phyloP scores from a whole-genome alignment of 352 stramenopile genomes.

The Halophytophthora batemanensis region DNA sequence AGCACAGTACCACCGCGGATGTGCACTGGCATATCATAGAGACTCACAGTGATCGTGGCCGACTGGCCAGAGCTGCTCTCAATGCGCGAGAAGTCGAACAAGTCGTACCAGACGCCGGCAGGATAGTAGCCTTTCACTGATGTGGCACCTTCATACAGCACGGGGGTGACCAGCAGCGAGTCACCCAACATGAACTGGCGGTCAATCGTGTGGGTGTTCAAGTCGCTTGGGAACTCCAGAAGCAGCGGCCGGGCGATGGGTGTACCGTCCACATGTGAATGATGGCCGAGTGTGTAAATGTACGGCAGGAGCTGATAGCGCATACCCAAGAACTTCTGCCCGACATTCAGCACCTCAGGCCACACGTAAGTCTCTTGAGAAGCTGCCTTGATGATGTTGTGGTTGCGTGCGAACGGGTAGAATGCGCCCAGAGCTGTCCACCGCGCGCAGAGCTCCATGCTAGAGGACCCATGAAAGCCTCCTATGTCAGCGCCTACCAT shows the following conservation, averaged over 20 bases:
- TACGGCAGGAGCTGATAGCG: slow-evolving; percentile 79
- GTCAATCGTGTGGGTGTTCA: slow-evolving; percentile 30
- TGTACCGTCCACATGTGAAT: slow-evolving; percentile 36
- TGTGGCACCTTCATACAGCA: slow-evolving; percentile 47
- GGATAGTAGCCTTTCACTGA: slow-evolving; percentile 44
- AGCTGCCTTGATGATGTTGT: slow-evolving; percentile 59
- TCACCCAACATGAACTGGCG: slow-evolving; percentile 60
- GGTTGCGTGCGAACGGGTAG: slow-evolving; percentile 79
- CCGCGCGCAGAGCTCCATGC: slow-evolving; percentile 68
- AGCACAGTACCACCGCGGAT: slow-evolving; percentile 50
- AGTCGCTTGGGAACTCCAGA: slow-evolving; percentile 59
- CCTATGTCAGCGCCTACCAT: slow-evolving; percentile 85
- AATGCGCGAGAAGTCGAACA: slow-evolving; percentile 46
- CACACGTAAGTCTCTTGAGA: slow-evolving; percentile 71
- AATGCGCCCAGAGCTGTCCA: slow-evolving; percentile 76
- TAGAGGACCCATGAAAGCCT: slow-evolving; percentile 56
- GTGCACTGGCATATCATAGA: slow-evolving; percentile 62
- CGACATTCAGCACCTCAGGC: slow-evolving; percentile 40
- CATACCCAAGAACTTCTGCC: slow-evolving; percentile 60
- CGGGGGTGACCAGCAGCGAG: slow-evolving; percentile 47
- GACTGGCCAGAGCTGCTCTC: slow-evolving; percentile 24
- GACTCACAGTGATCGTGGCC: slow-evolving; percentile 28
- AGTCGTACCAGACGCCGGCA: slow-evolving; percentile 47
- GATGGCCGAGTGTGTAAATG: slow-evolving; percentile 74
- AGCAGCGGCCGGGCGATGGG: slow-evolving; percentile 58